Percentiles rank a stretch among this genome's conserved stretches.
Conservation (phyloP, 257 asterid species). For the Fraxinus quadrangulata region DNA sequence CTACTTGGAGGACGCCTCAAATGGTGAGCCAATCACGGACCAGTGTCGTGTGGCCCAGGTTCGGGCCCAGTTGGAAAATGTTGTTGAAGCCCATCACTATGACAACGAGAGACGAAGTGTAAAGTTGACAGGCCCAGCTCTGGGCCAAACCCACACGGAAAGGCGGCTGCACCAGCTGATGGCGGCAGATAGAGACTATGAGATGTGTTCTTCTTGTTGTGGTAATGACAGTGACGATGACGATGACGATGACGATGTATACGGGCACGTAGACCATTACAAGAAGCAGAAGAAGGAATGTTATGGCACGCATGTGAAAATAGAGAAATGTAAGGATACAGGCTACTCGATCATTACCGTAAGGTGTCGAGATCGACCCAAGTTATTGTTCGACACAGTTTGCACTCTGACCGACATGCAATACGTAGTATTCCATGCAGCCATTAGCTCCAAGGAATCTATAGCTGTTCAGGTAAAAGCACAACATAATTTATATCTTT, state of each 20-base stretch:
- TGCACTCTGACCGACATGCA: conserved; percentile 77
- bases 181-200: conserved; percentile 76
- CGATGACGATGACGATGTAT: conserved; percentile 29
- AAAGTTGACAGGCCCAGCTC: conserved; percentile 48
- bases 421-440: conserved; percentile 75
- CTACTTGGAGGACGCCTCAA: conserved; percentile 51
- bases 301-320: conserved; percentile 59
- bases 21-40: conserved; percentile 44
- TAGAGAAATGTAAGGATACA: conserved; percentile 52
- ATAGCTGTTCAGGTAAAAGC: conserved; percentile 66
- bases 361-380: conserved; percentile 70
- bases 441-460: conserved; percentile 66
- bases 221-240: conserved; percentile 37
- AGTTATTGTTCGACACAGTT: conserved; percentile 73
- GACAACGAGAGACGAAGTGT: conserved; percentile 58
- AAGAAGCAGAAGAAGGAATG: conserved; percentile 33
- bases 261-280: conserved; percentile 25
- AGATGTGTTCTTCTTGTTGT: conserved; percentile 55
- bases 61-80: conserved; percentile 70
- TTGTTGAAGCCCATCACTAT: conserved; percentile 76
- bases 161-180: conserved; percentile 95
- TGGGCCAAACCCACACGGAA: conserved; percentile 70
- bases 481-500: not conserved
- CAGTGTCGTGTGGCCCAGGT: conserved; percentile 57
- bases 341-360: conserved; percentile 64